Evolutionary conservation across 2,329 filamentous ascomycete genomes (phyloP).

Genomic region (Rhinocladiella mackenziei): DNA sequence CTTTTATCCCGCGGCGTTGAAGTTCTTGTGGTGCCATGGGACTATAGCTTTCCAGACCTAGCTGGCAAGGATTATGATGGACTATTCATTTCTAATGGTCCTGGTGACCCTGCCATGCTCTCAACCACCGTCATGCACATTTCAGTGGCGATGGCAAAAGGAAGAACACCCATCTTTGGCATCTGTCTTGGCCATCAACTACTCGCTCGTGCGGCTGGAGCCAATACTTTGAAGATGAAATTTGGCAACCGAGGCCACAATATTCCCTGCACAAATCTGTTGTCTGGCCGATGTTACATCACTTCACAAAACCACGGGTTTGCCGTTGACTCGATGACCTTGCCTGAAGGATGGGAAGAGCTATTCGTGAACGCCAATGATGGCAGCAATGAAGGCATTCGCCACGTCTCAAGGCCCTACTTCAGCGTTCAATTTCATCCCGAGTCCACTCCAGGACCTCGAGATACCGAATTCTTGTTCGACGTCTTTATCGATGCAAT

Average conservation of each 20-base stretch:
- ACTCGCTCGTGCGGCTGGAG: slow-evolving; percentile 81
- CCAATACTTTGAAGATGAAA: slow-evolving; percentile 91
- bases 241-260: slow-evolving; percentile 99
- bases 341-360: slow-evolving; percentile 81
- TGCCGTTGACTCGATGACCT: slow-evolving; percentile 75
- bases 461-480: slow-evolving; percentile 94
- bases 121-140: slow-evolving; percentile 76
- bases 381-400: slow-evolving; percentile 95
- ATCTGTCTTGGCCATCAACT: slow-evolving; percentile 96
- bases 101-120: slow-evolving; percentile 88
- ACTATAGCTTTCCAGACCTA: slow-evolving; percentile 79
- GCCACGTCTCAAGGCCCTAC: slow-evolving; percentile 77
- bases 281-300: slow-evolving; percentile 96
- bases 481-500: slow-evolving; percentile 93
- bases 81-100: slow-evolving; percentile 96
- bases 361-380: slow-evolving; percentile 98
- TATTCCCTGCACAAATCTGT: slow-evolving; percentile 92
- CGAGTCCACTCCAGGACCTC: slow-evolving; percentile 89
- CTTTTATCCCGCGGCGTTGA: slow-evolving; percentile 87
- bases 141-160: slow-evolving; percentile 68
- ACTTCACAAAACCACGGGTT: slow-evolving; percentile 98
- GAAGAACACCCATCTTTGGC: slow-evolving; percentile 83
- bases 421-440: slow-evolving; percentile 99
- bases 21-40: slow-evolving; percentile 91
- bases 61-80: slow-evolving; percentile 86